Evolutionary conservation across 2,329 filamentous ascomycete species (phyloP).

Genomic region (Coniella vitis): DNA sequence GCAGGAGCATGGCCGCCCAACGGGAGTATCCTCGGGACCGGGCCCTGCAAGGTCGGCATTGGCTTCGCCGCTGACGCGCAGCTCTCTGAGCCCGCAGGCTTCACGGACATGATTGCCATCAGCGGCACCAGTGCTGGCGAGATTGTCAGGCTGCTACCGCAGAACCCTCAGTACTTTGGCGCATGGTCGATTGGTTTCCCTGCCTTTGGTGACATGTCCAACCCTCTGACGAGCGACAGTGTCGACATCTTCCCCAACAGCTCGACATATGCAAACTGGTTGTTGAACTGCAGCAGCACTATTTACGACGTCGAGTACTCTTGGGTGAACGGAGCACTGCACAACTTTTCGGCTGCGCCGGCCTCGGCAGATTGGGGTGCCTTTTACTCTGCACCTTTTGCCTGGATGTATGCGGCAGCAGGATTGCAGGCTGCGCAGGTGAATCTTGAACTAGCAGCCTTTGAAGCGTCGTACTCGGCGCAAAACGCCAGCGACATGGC

Average conservation of each 20-base stretch:
- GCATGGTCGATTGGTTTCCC: neutral
- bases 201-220: neutral
- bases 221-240: neutral
- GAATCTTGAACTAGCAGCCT: neutral
- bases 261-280: neutral
- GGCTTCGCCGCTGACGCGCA: neutral
- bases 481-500: neutral
- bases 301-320: neutral
- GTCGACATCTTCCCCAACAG: neutral
- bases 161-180: neutral
- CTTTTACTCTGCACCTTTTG: conserved; percentile 2
- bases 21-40: neutral
- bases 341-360: neutral
- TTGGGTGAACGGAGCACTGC: neutral
- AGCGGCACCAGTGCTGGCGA: neutral
- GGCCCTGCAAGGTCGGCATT: neutral
- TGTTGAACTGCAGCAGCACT: conserved; percentile 1
- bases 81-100: neutral
- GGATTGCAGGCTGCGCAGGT: neutral
- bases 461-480: neutral
- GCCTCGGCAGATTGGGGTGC: neutral
- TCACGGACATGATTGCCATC: neutral
- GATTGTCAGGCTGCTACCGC: neutral
- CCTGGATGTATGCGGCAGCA: neutral
- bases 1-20: neutral